Conservation (phyloP, 1,284 basidiomycete species). For the Chalciporus sp. region DNA sequence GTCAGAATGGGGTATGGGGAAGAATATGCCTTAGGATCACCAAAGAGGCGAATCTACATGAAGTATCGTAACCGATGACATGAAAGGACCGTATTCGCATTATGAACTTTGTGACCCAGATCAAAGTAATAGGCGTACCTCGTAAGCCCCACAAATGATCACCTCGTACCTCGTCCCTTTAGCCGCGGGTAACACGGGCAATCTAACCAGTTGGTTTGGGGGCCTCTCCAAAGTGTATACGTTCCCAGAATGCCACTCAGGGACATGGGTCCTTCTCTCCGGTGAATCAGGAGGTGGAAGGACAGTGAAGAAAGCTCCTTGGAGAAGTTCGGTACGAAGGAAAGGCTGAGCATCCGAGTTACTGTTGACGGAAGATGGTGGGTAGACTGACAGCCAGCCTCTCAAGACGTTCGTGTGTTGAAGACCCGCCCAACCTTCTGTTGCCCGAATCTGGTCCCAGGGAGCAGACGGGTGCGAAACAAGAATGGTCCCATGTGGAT, state of each 20-base stretch:
- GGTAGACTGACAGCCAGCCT: conserved; percentile 57
- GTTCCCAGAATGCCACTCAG: conserved; percentile 74
- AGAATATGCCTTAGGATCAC: conserved; percentile 55
- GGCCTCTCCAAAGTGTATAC: conserved; percentile 64
- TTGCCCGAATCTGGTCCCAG: conserved; percentile 66
- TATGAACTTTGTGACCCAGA: not conserved
- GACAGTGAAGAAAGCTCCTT: conserved; percentile 71
- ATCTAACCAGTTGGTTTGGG: conserved; percentile 48
- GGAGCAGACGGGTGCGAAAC: conserved; percentile 62
- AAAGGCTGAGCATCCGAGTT: conserved; percentile 34
- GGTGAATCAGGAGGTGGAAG: conserved; percentile 41
- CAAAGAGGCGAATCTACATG: conserved; percentile 73
- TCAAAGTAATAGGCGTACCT: conserved; percentile 17
- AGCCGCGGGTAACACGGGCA: conserved; percentile 47
- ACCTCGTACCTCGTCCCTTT: conserved; percentile 69
- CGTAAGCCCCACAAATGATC: conserved; percentile 32
- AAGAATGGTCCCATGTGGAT: conserved; percentile 48
- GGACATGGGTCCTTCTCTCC: conserved; percentile 30
- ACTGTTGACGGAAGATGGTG: conserved; percentile 36
- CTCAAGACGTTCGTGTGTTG: conserved; percentile 75
- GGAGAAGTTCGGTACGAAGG: conserved; percentile 48
- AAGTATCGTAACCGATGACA: not conserved
- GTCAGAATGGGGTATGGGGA: conserved; percentile 52
- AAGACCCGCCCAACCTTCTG: conserved; percentile 81
- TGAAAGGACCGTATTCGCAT: not conserved